phyloP scores from a whole-genome alignment of 2,329 filamentous ascomycete species.

The Myrmaecium sp. region DNA sequence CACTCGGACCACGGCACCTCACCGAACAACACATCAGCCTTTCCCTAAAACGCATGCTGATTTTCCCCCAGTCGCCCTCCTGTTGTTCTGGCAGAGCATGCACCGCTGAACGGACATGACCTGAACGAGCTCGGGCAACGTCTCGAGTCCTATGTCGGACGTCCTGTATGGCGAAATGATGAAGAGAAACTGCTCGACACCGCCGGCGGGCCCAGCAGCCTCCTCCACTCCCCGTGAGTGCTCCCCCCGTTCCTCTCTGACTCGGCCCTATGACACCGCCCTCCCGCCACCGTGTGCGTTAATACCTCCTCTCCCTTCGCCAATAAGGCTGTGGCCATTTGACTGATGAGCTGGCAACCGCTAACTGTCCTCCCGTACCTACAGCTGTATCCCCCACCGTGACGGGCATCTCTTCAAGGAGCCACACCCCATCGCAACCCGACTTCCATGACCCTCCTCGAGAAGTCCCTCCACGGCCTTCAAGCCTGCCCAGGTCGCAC shows the following conservation, averaged over 20 bases:
- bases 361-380: conserved; percentile 10
- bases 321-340: conserved; percentile 17
- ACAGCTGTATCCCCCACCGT: conserved; percentile 36
- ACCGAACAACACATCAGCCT: too few species aligned
- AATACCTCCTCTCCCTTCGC: conserved; percentile 7
- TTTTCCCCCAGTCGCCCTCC: too few species aligned
- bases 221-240: conserved; percentile 44
- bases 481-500: conserved; percentile 36
- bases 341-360: conserved; percentile 24
- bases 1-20: too few species aligned
- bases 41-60: too few species aligned
- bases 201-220: conserved; percentile 42
- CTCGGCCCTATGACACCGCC: conserved; percentile 2
- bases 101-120: too few species aligned
- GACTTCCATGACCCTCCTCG: conserved; percentile 34
- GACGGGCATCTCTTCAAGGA: conserved; percentile 34
- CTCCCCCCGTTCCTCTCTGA: conserved; percentile 4
- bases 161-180: conserved; percentile 11
- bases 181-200: conserved; percentile 36
- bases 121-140: conserved; percentile 5
- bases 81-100: too few species aligned
- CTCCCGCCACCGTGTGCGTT: conserved; percentile 4
- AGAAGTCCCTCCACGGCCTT: conserved; percentile 35
- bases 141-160: conserved; percentile 2
- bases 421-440: conserved; percentile 36